Base-by-base conservation (phyloP, 805 yeast genomes). In the Starmerella apis region DNA sequence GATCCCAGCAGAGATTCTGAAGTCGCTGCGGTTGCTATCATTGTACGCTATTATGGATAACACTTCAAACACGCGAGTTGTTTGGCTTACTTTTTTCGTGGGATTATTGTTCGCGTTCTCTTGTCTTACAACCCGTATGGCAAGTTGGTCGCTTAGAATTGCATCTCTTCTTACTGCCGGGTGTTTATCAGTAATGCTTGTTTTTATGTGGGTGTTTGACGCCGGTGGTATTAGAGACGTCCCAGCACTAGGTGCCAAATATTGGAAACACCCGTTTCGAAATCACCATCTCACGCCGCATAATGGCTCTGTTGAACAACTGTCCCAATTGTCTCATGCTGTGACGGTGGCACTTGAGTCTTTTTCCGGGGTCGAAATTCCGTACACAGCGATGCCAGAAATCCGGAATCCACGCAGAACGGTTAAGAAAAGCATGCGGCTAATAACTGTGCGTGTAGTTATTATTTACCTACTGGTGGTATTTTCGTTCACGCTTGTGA, bases 1-100 rank as follows among this genome's bases (percentile, higher is more conserved):
- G 0, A 69, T 83, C 52, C 86, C 94, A 0, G 77, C 86, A 0
- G 94, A 85, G 59, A 73, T 85, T 3, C 80, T 84, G 18, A 87
- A 88, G 0, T 78, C 84, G 16, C 77, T 84, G 1, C 78, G 83
- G 22, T 76, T 84, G 79, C 65, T 84, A 32, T 73, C 81, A 44
- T 83, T 79, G 58, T 86, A 77, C 61, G 71, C 77, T 0, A 61
- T 69, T 28, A 65, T 82, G 32, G 60, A 75, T 19, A 42, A 38
- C 5, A n/a, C 47, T 71, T 11, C 68, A 80, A 64, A 35, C 24
- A 31, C 28, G 19, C 30, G 36, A 23, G 23, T 50, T 2, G 55
- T 57, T 7, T 57, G 55, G 50, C 44, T 56, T 27, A 52, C 56
- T 4, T 56, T 54, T 28, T 33, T 55, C 25, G 11, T 52, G 30